Base-by-base conservation (phyloP, 495 filamentous ascomycete genomes). In the Articulospora tetracladia region DNA sequence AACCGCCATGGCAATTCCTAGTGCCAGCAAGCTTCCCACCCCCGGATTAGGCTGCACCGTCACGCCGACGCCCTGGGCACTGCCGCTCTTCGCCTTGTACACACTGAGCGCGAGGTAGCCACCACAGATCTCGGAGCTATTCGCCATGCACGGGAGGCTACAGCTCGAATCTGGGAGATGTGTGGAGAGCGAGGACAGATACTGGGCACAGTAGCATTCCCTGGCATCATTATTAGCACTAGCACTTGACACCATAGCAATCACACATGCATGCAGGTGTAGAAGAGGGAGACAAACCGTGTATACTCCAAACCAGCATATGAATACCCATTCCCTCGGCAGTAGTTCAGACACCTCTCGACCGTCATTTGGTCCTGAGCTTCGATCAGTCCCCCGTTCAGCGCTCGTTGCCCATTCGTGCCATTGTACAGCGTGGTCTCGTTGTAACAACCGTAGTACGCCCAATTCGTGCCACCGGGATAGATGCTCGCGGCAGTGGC, bases 141-240 rank as follows among this genome's bases (percentile, higher is more conserved):
- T 70, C 6, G 76, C 79, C 28, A 73, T 72, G 56, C 79, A 82
- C 4, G 72, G 61, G 7, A 75, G 53, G 56, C 79, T 66, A 70
- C 79, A 82, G 0, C 34, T 64, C 15, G 26, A 49, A 47, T 81
- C 76, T 6, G 57, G 11, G 3, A 77, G 47, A 27, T 71, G 65
- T 26, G 49, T 57, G 3, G 72, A 69, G 20, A 76, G 63, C 20
- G 59, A 41, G 6, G 68, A 72, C 7, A 81, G 34, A 1, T 57
- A 55, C 25, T 73, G 62, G 8, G 75, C 72, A 61, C 78, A 82
- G 73, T 76, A 81, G 72, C 79, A 82, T 73, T 82, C 77, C 32
- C 74, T 76, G 23, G 3, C n/a, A 23, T n/a, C 8, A 26, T 44
- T 17, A 44, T 12, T 17, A 44, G 27, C 11, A 24, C 3, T 15